Conservation (phyloP, 2,329 filamentous ascomycete species). For the Grosmannia huntii region DNA sequence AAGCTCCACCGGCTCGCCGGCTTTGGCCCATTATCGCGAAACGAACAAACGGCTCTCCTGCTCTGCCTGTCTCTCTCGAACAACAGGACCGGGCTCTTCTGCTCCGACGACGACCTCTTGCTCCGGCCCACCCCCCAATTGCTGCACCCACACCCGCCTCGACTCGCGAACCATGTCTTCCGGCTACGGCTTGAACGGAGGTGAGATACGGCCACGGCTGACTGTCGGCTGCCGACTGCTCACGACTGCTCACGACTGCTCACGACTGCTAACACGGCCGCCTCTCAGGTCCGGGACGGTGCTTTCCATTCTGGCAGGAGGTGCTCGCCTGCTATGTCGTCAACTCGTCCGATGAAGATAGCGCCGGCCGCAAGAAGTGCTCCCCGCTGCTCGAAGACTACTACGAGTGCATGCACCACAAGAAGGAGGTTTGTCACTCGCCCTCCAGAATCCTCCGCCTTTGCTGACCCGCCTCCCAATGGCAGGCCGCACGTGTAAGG, state of each 20-base stretch:
- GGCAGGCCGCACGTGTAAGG: conserved; percentile 62
- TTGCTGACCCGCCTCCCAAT: background rate
- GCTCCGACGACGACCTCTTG: background rate
- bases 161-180: conserved; percentile 50
- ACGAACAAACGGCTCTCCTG: background rate
- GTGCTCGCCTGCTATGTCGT: conserved; percentile 96
- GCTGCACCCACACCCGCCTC: background rate
- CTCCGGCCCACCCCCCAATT: conserved; percentile 1
- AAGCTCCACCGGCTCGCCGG: conserved; percentile 1
- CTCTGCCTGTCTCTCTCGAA: no score
- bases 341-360: conserved; percentile 70
- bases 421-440: conserved; percentile 67
- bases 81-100: background rate
- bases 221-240: background rate
- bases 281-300: conserved; percentile 51
- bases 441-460: background rate
- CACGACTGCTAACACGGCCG: conserved; percentile 2
- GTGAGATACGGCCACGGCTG: conserved; percentile 30
- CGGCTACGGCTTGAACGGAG: conserved; percentile 70
- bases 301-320: conserved; percentile 99
- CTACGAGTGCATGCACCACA: conserved; percentile 97
- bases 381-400: conserved; percentile 81
- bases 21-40: background rate
- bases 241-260: background rate
- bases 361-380: conserved; percentile 79